Evolutionary conservation across 225 moss, liverwort and hornwort species (phyloP).

Genomic region (Polytrichum formosum): DNA sequence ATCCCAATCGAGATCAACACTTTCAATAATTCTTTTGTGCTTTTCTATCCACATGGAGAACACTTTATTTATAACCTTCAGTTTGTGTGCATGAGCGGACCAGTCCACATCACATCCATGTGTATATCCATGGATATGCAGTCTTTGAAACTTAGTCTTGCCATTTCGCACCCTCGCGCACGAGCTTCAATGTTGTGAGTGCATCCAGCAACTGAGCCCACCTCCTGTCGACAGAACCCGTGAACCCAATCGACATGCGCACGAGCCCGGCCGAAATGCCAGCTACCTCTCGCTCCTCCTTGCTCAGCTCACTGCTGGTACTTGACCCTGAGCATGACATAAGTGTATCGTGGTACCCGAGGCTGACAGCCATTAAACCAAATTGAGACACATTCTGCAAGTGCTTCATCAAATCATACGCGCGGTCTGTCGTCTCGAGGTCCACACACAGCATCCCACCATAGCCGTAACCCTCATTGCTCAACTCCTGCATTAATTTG

Average conservation of each 20-base stretch:
- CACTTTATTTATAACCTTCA: no score
- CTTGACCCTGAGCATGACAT: conserved; percentile 67
- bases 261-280: conserved; percentile 61
- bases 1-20: no score
- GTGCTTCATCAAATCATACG: conserved; percentile 56
- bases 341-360: conserved; percentile 65
- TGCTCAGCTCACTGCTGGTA: conserved; percentile 66
- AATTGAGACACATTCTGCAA: conserved; percentile 55
- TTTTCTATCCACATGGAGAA: no score
- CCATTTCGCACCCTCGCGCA: conserved; percentile 26
- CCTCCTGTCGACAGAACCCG: conserved; percentile 53
- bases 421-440: conserved; percentile 39
- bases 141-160: conserved; percentile 5
- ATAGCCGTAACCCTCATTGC: conserved; percentile 58
- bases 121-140: no score
- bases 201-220: conserved; percentile 64
- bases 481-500: conserved; percentile 37
- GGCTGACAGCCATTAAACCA: conserved; percentile 63
- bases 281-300: conserved; percentile 48
- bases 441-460: conserved; percentile 65
- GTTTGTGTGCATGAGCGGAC: no score
- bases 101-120: no score
- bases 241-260: conserved; percentile 63
- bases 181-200: conserved; percentile 39
- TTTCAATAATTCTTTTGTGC: no score